Evolutionary conservation across 2,329 filamentous ascomycete species (phyloP).

Genomic region (Thelonectria blattea): DNA sequence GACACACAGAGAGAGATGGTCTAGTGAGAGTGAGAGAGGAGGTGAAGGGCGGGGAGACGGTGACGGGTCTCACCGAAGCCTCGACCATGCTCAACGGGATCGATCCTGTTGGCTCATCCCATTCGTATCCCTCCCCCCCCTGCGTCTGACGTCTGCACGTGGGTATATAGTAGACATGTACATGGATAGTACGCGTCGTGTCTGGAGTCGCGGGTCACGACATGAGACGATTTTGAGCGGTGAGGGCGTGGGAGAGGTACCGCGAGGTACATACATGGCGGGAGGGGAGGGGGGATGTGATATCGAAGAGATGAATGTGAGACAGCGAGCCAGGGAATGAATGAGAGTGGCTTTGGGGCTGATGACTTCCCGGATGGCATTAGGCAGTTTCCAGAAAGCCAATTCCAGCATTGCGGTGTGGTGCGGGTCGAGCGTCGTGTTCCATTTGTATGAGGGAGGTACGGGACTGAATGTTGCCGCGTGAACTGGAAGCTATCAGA

Average conservation of each 20-base stretch:
- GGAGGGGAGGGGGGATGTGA: neutral
- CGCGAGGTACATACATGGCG: neutral
- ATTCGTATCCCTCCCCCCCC: too few species aligned
- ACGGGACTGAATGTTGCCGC: too few species aligned
- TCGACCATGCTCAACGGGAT: conserved; percentile 1
- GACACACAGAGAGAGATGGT: too few species aligned
- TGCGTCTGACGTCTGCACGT: neutral
- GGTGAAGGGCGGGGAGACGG: neutral
- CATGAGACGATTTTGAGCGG: conserved; percentile 12
- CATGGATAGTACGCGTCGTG: neutral
- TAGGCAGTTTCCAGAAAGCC: neutral
- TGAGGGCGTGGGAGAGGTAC: conserved; percentile 2
- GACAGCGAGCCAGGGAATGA: neutral
- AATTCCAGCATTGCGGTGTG: neutral
- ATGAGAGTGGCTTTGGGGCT: neutral
- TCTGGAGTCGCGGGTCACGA: neutral
- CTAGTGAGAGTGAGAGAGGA: neutral
- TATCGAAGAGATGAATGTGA: neutral
- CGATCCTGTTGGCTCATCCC: neutral
- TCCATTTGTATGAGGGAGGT: too few species aligned
- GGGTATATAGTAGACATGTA: neutral
- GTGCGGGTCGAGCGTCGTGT: too few species aligned
- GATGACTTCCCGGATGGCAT: neutral
- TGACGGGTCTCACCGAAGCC: conserved; percentile 4
- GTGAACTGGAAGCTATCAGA: neutral